Base-by-base conservation (phyloP, 306 rosid genomes). In the Quercus dentata region DNA sequence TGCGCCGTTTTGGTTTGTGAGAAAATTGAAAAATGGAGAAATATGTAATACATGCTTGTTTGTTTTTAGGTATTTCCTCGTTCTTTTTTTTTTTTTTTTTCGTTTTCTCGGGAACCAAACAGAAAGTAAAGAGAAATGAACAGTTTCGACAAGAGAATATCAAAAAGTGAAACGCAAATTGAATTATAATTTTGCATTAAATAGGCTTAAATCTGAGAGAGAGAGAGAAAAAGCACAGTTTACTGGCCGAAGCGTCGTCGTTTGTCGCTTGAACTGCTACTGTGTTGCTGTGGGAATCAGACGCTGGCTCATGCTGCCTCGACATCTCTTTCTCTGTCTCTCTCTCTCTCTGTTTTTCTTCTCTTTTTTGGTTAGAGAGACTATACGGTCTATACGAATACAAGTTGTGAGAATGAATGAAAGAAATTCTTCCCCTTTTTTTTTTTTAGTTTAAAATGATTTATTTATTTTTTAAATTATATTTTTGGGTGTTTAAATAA, bases 161-260 rank as follows among this genome's bases (percentile, higher is more conserved):
- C 27, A 14, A 67, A 67, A 33, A 19, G 17, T 67, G 35, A n/a
- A 67, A 35, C 51, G 14, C 3, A 35, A 3, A 3, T 12, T 18
- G 25, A 17, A 74, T 19, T n/a, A 76, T 31, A 74, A 57, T 28
- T 38, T 14, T 11, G 31, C 0, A 10, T 61, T 23, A 35, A 25
- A 10, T 27, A 3, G 23, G 17, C 49, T 15, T 19, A 19, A 58
- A 38, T 68, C 27, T 2, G n/a, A 19, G 33, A 74, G 62, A 63
- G 6, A 13, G 38, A 12, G 31, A 25, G 38, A 12, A 25, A 25
- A 5, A 21, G 75, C 41, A 89, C 95, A 91, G 75, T 91, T 91
- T 88, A 86, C 92, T 89, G 79, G 95, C 91, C 12, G 91, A 88
- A 73, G 92, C 95, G 76, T 91, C 95, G 82, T 91, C 95, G 80